Evolutionary conservation across 805 yeast genomes (phyloP), one percentile per base, ranked within the genome.

Genomic region (Candida adriatica): DNA sequence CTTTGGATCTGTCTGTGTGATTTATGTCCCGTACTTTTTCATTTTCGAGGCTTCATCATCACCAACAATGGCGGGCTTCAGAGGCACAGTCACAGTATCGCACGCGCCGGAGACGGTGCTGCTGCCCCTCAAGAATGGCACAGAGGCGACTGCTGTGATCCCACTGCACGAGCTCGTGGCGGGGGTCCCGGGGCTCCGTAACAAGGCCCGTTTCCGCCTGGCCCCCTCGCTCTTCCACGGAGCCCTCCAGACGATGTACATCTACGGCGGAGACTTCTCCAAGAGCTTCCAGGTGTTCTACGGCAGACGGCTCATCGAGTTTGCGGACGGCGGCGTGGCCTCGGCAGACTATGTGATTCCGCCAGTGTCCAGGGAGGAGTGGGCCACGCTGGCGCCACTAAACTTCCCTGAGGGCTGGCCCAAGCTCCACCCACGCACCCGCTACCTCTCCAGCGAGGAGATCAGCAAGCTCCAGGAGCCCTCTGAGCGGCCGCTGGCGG

Each of bases 271-370:
- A 23, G 66, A 67, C 34, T 68, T 69, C 35, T 61, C 72, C n/a
- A 59, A 61, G 25, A 55, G 56, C 18, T 79, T 78, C 41, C 58
- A 59, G 26, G 70, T 83, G 3, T 74, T 74, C 53, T 88, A 86
- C 43, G 94, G 94, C 2, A 68, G 96, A 46, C 73, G 81, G 45
- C 49, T 80, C 8, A 60, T 75, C 27, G 55, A 54, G 21, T 70
- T 70, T 35, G 50, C 62, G 4, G 95, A 86, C 48, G 80, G 79
- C 8, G 90, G 90, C 6, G 66, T 72, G 18, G 73, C 80, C 35
- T 73, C 92, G 11, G 71, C 82, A 13, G 96, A 87, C 58, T 77
- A 79, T 67, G 82, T 70, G 4, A 57, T 82, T 10, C 56, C 70
- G 18, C 34, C 38, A 6, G 46, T 38, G 10, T 47, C 59, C 14